Percentiles rank a stretch among this genome's conserved stretches.
Conservation (phyloP, 108 stramenopile species). For the Stephanodiscus triporus region DNA sequence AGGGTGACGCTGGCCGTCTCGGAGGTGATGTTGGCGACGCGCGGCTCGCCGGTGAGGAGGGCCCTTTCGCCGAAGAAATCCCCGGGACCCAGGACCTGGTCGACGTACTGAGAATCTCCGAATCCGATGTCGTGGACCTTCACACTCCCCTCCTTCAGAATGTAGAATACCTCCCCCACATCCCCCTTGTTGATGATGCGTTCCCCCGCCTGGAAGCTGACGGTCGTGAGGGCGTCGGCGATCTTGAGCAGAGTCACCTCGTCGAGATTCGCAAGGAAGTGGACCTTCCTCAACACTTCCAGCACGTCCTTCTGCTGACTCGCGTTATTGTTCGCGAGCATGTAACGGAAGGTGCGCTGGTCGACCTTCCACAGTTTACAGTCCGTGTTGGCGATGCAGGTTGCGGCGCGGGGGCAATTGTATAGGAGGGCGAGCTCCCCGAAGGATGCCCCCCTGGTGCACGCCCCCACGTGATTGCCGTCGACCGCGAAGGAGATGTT, state of each 20-base stretch:
- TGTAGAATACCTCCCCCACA: conserved; percentile 94
- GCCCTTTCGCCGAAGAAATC: conserved; percentile 98
- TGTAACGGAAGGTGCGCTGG: conserved; percentile 86
- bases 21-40: conserved; percentile 83
- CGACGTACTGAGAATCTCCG: conserved; percentile 78
- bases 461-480: conserved; percentile 81
- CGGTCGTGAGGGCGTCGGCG: conserved; percentile 83
- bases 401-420: conserved; percentile 92
- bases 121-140: conserved; percentile 84
- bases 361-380: conserved; percentile 90
- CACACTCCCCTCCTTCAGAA: conserved; percentile 88
- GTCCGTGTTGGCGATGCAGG: conserved; percentile 73
- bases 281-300: conserved; percentile 54
- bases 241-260: conserved; percentile 71
- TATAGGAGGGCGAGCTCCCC: conserved; percentile 89
- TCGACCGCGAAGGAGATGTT: conserved; percentile 87
- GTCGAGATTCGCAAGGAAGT: conserved; percentile 81
- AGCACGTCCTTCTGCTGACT: conserved; percentile 61
- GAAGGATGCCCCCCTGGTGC: conserved; percentile 85
- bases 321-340: conserved; percentile 88
- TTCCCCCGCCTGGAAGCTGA: conserved; percentile 82
- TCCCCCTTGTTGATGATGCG: conserved; percentile 88
- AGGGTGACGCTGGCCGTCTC: conserved; percentile 69
- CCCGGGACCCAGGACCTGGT: conserved; percentile 67
- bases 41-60: conserved; percentile 93